These are phyloP conservation scores for Erysimum cheiri DNA, from an alignment of 441 rosid species.

Conservation along the genomic window DNA sequence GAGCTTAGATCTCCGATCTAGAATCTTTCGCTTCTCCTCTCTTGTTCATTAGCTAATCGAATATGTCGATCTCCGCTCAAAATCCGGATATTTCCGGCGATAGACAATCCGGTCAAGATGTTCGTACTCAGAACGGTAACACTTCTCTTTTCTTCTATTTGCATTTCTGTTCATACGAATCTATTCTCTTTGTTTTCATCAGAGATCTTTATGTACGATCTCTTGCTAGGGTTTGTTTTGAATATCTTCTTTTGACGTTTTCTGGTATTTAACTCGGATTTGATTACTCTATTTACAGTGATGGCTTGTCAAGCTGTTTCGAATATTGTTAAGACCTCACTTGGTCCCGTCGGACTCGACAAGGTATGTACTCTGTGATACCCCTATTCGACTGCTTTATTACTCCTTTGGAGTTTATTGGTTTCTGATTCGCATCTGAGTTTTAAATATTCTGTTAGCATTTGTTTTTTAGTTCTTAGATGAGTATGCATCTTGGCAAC, in stretches of 20 bases:
- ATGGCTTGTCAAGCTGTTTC: conserved; percentile 97
- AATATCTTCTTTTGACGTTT: neutral
- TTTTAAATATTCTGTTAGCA: neutral
- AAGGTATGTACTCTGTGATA: conserved; percentile 56
- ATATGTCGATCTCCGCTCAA: conserved; percentile 65
- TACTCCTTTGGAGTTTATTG: neutral
- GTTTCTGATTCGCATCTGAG: conserved; percentile 3
- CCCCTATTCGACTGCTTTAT: neutral
- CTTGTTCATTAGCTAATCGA: neutral
- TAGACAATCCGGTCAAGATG: conserved; percentile 94
- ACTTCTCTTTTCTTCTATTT: neutral
- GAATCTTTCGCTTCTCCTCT: conserved; percentile 31
- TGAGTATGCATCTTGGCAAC: neutral
- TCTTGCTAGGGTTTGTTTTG: conserved; percentile 30
- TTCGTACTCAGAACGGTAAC: conserved; percentile 94
- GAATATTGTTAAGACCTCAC: conserved; percentile 93
- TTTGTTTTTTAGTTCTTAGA: neutral
- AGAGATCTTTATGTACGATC: conserved; percentile 19
- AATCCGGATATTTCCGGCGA: conserved; percentile 92
- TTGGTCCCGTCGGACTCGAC: conserved; percentile 98
- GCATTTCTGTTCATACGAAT: neutral
- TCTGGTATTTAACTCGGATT: neutral
- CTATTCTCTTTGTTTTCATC: neutral
- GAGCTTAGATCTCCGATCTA: conserved; percentile 47
- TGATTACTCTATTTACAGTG: conserved; percentile 48